Percentiles rank a stretch among this genome's conserved stretches.
Conservation (phyloP, 495 filamentous ascomycete species). For the Talaromyces adpressus region DNA sequence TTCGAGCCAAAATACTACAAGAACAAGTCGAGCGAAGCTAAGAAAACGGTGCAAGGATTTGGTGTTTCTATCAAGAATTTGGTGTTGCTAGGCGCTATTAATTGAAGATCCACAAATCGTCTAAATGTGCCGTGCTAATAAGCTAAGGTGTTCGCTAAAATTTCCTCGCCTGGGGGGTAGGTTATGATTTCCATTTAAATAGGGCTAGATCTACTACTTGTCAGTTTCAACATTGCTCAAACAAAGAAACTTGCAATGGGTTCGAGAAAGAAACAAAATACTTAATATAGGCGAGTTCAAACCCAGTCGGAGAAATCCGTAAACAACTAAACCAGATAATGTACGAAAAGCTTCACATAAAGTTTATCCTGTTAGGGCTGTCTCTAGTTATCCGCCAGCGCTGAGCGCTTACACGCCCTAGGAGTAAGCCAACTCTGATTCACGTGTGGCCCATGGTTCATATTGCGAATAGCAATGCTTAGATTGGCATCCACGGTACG, state of each 20-base stretch:
- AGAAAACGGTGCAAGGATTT: neutral
- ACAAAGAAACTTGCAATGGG: neutral
- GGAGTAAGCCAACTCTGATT: neutral
- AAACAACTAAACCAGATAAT: neutral
- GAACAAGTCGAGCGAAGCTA: neutral
- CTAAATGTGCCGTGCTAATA: neutral
- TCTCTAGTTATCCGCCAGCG: neutral
- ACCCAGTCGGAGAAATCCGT: neutral
- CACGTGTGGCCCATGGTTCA: neutral
- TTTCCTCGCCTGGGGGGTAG: neutral
- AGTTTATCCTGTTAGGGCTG: neutral
- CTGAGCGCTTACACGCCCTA: neutral
- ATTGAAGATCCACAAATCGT: neutral
- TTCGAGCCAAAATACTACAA: neutral
- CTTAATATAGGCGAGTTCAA: neutral
- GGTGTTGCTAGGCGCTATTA: neutral
- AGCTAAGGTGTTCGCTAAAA: neutral
- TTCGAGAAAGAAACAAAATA: neutral
- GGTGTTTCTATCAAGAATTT: neutral
- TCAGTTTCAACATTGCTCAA: neutral
- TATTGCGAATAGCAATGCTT: neutral
- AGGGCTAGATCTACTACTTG: neutral
- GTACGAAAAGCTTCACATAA: neutral
- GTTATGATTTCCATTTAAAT: too few relatives aligned
- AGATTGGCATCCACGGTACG: neutral